Evolutionary conservation across 2,329 filamentous ascomycete genomes (phyloP).

Genomic region (Fusarium sp.): DNA sequence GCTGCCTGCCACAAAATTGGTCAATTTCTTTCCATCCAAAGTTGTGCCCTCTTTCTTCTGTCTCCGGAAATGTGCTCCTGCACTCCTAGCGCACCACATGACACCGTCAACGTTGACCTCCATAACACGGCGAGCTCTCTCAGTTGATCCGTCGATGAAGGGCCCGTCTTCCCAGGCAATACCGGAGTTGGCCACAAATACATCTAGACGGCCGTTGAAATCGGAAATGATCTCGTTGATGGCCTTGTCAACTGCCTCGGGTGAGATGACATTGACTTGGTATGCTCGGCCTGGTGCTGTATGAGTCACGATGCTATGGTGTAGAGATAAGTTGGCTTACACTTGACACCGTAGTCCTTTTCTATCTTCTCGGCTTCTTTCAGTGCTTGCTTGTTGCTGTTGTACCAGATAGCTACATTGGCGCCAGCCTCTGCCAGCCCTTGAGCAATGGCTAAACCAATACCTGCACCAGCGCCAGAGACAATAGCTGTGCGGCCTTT

Average conservation of each 20-base stretch:
- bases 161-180: constrained; percentile 78
- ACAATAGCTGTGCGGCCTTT: constrained; percentile 78
- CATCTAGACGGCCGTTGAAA: constrained; percentile 79
- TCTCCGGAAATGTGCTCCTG: constrained; percentile 75
- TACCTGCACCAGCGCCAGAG: constrained; percentile 74
- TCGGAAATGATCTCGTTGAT: constrained; percentile 69
- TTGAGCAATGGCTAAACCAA: constrained; percentile 73
- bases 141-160: constrained; percentile 72
- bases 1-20: constrained; percentile 71
- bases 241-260: constrained; percentile 62
- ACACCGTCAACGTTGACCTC: constrained; percentile 80
- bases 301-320: constrained; percentile 5
- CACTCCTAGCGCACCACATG: constrained; percentile 80
- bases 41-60: constrained; percentile 77
- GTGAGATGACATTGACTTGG: constrained; percentile 69
- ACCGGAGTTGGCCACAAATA: constrained; percentile 84
- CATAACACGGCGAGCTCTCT: constrained; percentile 75
- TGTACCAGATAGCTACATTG: constrained; percentile 79
- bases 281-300: constrained; percentile 67
- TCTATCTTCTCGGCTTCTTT: constrained; percentile 72
- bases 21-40: constrained; percentile 69
- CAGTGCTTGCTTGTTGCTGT: constrained; percentile 73
- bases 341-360: constrained; percentile 74
- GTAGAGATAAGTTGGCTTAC: constrained; percentile 54
- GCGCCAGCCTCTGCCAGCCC: constrained; percentile 76